Base-by-base conservation (phyloP, 2,329 filamentous ascomycete species). In the Ophiosphaerella narmari region DNA sequence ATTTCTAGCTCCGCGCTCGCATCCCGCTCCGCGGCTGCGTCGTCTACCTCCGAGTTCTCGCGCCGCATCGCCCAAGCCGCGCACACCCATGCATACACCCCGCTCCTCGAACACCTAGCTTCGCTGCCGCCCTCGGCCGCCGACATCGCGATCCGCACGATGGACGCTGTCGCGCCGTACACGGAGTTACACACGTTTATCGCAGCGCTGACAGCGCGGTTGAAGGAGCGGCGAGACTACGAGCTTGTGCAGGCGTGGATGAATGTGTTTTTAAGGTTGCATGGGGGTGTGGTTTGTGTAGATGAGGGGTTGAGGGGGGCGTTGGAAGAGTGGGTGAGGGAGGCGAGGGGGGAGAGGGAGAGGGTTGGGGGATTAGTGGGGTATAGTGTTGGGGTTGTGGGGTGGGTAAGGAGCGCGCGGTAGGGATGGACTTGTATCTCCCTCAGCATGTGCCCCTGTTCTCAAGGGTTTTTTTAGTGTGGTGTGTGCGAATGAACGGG, bases 201-300 rank as follows among this genome's bases (percentile, higher is more conserved):
- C 43, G 74, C 78, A n/a, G 91, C 91, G 1, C 75, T 99, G 48
- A 95, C 90, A 0, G 80, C 78, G 46, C 81, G 88, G 11, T 77
- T 97, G 44, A 75, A 78, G 37, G 78, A 84, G 43, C 85, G 87
- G 57, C 84, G 83, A 40, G 94, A 97, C 72, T 99, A 96, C 73
- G 94, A 99, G 75, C 81, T 99, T 34, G 89, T 91, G 13, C 92
- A 97, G 74, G 91, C 91, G 0, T 99, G 94, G 93, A 97, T 99
- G 91, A 87, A 88, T 2, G 93, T 97, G 1, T 96, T 97, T 66
- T 71, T 99, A 51, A 84, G 87, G 40, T 77, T 96, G 35, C 93
- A 97, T 73, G 81, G 80, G 6, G 86, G 87, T 53, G 75, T 81
- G 13, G 75, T 89, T 21, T 12, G 71, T 76, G 6, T 71, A 76